phyloP scores from a whole-genome alignment of 2,329 filamentous ascomycete species.

The Stagonosporopsis cucurbitacearum region DNA sequence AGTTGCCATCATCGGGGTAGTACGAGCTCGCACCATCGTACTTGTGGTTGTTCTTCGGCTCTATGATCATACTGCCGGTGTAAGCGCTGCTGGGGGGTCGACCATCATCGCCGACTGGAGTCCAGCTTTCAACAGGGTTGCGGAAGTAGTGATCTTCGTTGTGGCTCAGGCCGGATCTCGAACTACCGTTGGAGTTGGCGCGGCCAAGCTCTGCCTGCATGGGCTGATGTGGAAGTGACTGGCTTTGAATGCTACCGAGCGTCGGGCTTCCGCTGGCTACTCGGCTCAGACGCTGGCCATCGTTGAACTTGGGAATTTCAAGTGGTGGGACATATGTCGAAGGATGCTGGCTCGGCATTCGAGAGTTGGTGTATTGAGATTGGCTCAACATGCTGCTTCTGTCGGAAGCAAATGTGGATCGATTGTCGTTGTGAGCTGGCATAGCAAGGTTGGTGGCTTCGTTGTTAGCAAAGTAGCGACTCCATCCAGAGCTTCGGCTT shows the following conservation, averaged over 20 bases:
- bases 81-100: slow-evolving; percentile 54
- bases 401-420: slow-evolving; percentile 49
- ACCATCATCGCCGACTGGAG: slow-evolving; percentile 39
- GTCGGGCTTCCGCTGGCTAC: slow-evolving; percentile 75
- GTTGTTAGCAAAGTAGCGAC: slow-evolving; percentile 77
- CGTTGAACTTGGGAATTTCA: slow-evolving; percentile 54
- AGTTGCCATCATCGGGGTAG: slow-evolving; percentile 44
- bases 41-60: slow-evolving; percentile 49
- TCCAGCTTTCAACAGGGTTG: slow-evolving; percentile 46
- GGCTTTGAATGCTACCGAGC: slow-evolving; percentile 62
- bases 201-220: slow-evolving; percentile 50
- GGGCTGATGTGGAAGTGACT: slow-evolving; percentile 48
- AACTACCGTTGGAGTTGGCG: slow-evolving; percentile 47
- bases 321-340: slow-evolving; percentile 75
- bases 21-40: slow-evolving; percentile 63
- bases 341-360: slow-evolving; percentile 63
- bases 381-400: slow-evolving; percentile 48
- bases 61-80: slow-evolving; percentile 51
- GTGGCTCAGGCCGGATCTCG: slow-evolving; percentile 41
- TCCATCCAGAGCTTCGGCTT: slow-evolving; percentile 73
- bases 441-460: slow-evolving; percentile 63
- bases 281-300: slow-evolving; percentile 67
- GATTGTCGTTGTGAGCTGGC: slow-evolving; percentile 66
- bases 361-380: slow-evolving; percentile 59
- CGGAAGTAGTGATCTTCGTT: slow-evolving; percentile 40